These are phyloP conservation scores for Chlorella sorokiniana DNA, from an alignment of 139 green algal species.

Conservation along the genomic window DNA sequence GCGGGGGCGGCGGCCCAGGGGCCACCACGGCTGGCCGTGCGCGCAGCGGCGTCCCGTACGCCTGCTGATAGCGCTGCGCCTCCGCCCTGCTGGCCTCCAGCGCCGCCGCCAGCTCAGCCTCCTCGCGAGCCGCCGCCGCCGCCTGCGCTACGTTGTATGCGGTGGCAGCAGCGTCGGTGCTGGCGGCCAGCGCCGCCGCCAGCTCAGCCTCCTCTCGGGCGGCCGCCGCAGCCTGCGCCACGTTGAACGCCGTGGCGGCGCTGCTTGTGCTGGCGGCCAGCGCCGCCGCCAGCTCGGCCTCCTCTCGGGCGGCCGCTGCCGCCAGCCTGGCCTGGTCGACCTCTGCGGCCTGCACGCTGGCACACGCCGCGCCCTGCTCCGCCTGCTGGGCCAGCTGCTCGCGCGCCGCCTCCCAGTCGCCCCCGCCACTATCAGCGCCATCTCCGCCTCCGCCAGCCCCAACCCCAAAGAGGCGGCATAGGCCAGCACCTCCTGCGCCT, in stretches of 20 bases:
- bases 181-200: constrained; percentile 2
- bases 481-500: constrained; percentile 23
- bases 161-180: not conserved
- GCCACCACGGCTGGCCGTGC: not conserved
- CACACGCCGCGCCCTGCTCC: not conserved
- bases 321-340: not conserved
- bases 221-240: not conserved
- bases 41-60: not conserved
- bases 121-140: not conserved
- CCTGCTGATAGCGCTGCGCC: not conserved
- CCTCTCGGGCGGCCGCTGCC: not conserved
- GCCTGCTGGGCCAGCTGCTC: constrained; percentile 14
- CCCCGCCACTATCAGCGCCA: not conserved
- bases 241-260: constrained; percentile 8
- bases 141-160: not conserved
- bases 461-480: constrained; percentile 2
- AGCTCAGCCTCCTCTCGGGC: constrained; percentile 11
- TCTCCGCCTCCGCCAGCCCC: not conserved
- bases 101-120: constrained; percentile 11
- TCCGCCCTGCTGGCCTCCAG: constrained; percentile 28
- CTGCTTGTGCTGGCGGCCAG: constrained; percentile 14
- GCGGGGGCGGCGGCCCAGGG: not conserved
- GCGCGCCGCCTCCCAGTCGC: constrained; percentile 2
- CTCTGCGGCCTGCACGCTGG: not conserved
- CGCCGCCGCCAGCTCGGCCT: constrained; percentile 6